Percentiles rank a stretch among this genome's conserved stretches.
phyloP scores from a whole-genome alignment of 2,329 filamentous ascomycete genomes.

The Xylariaceae sp. region DNA sequence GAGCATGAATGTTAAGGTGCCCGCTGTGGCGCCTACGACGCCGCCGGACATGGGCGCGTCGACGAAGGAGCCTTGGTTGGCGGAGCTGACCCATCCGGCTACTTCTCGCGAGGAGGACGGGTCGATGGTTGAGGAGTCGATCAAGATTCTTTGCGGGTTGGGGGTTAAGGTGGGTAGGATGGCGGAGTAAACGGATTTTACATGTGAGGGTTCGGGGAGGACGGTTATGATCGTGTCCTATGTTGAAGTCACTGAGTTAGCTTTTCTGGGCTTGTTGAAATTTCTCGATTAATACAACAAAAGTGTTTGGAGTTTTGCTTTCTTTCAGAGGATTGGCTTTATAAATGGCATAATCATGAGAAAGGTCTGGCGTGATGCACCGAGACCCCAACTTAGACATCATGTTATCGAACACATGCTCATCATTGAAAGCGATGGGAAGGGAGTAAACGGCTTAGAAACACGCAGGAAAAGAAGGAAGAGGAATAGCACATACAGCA shows the following conservation, averaged over 20 bases:
- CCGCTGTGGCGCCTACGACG: slow-evolving; percentile 83
- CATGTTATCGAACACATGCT: slow-evolving; percentile 48
- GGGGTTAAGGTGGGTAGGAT: slow-evolving; percentile 59
- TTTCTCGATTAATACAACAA: background rate
- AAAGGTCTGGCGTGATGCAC: slow-evolving; percentile 49
- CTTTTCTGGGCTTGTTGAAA: background rate
- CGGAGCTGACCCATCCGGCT: slow-evolving; percentile 61
- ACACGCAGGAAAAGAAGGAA: slow-evolving; percentile 6
- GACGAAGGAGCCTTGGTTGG: slow-evolving; percentile 71
- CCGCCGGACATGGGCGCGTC: slow-evolving; percentile 97
- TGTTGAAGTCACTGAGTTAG: slow-evolving; percentile 15
- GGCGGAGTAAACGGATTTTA: slow-evolving; percentile 73
- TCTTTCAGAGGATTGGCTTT: slow-evolving; percentile 73
- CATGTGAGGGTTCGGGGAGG: slow-evolving; percentile 83
- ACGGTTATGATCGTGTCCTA: slow-evolving; percentile 86
- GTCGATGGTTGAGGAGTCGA: slow-evolving; percentile 96
- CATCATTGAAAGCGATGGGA: slow-evolving; percentile 33
- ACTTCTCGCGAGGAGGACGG: slow-evolving; percentile 77
- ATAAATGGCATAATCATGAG: slow-evolving; percentile 58
- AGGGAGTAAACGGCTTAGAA: too few relatives aligned
- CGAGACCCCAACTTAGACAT: slow-evolving; percentile 73
- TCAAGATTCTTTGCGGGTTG: slow-evolving; percentile 69
- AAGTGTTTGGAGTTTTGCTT: slow-evolving; percentile 10
- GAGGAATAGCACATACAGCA: slow-evolving; percentile 41
- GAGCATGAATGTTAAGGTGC: slow-evolving; percentile 93